Evolutionary conservation across 768 basidiomycete species (phyloP).

Genomic region (Aureoboletus auriporus): DNA sequence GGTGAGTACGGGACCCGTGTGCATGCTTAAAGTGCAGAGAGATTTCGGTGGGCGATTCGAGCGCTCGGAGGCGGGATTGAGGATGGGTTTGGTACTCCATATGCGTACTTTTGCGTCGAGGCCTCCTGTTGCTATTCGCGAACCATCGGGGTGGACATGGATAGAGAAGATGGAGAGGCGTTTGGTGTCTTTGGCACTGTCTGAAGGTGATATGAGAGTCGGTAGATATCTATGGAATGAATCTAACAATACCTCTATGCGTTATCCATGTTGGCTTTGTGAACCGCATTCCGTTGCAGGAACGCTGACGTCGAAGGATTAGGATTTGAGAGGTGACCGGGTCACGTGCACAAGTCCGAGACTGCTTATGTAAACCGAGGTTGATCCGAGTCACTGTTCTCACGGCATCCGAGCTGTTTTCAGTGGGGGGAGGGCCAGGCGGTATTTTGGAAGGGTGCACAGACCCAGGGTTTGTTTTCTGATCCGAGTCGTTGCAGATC

Average conservation of each 20-base stretch:
- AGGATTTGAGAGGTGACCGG: too few relatives aligned
- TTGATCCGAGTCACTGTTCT: too few relatives aligned
- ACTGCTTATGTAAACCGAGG: too few relatives aligned
- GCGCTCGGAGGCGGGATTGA: constrained; percentile 65
- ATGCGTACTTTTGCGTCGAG: constrained; percentile 94
- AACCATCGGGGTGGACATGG: constrained; percentile 93
- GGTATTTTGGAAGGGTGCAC: too few relatives aligned
- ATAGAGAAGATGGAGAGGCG: constrained; percentile 86
- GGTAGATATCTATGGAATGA: not conserved
- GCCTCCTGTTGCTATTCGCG: constrained; percentile 95
- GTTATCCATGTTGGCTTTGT: constrained; percentile 87
- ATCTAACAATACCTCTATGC: constrained; percentile 52
- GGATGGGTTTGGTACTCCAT: constrained; percentile 95
- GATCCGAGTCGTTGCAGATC: too few relatives aligned
- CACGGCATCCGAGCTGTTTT: too few relatives aligned
- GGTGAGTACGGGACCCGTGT: constrained; percentile 88
- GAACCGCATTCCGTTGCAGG: constrained; percentile 60
- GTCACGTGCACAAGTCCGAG: too few relatives aligned
- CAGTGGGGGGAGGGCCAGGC: too few relatives aligned
- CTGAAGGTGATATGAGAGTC: constrained; percentile 16
- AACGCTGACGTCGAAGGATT: not conserved
- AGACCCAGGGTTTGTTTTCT: too few relatives aligned
- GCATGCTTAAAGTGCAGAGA: constrained; percentile 88
- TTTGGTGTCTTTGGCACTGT: constrained; percentile 51
- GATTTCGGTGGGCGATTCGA: constrained; percentile 78